Evolutionary conservation across 192 early-diverging fungal genomes (phyloP), one percentile per base, ranked within the genome.

Genomic region (Coemansia sp.): DNA sequence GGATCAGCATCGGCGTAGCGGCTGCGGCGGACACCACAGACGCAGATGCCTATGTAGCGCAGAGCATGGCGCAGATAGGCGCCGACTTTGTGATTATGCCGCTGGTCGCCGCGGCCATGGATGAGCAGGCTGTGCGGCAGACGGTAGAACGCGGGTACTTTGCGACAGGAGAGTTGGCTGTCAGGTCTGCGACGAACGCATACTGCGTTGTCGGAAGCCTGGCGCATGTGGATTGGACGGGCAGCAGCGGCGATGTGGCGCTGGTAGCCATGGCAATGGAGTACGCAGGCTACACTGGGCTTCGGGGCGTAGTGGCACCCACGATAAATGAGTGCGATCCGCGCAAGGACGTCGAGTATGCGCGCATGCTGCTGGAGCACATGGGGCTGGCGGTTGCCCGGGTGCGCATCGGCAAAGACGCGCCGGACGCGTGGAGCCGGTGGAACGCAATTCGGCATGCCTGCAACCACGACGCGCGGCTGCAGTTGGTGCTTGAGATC

Each of bases 391-490:
- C 84, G 67, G 79, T 78, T 69, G 82, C 89, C 22, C 83, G 83
- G 15, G 73, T 91, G 13, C 81, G 80, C 4, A 43, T 60, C 2
- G 67, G 67, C 45, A n/a, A n/a, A 19, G 34, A 17, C 15, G 42
- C 49, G 7, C 41, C 74, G 17, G 63, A 81, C 2, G 72, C 81
- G 9, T 98, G 96, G 96, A 64, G 81, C 52, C 64, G 70, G 34
- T 98, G 95, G 95, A 95, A 93, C 62, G 67, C 72, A 17, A 53
- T 97, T n/a, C 83, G 90, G 17, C 85, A 83, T 36, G 75, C 95
- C 59, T 86, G 88, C 50, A 85, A 87, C 54, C 84, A 90, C 72
- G 83, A 87, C 34, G 49, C 86, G 4, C 91, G 88, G 64, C 86
- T 83, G 33, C 63, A 70, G 61, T 61, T 85, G 0, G 54, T 73